These are phyloP conservation scores for Cladosporium phlei DNA, from an alignment of 2,329 filamentous ascomycete genomes.

Conservation along the genomic window DNA sequence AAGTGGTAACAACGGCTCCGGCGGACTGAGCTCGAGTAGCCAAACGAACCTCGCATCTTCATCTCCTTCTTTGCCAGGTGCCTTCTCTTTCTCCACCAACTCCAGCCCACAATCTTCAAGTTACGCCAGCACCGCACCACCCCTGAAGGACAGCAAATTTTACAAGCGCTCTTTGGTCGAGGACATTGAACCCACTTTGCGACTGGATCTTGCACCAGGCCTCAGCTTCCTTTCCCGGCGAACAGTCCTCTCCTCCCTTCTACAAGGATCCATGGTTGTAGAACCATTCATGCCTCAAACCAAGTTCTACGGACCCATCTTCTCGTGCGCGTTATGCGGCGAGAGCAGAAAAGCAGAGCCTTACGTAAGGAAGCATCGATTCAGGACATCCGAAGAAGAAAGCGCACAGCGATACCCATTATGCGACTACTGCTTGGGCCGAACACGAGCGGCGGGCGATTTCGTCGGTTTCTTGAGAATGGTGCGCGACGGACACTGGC, in stretches of 20 bases:
- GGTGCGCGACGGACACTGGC: slow-evolving; percentile 88
- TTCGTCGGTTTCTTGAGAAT: slow-evolving; percentile 88
- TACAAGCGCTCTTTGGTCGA: slow-evolving; percentile 86
- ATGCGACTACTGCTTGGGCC: slow-evolving; percentile 79
- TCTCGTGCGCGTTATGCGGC: slow-evolving; percentile 82
- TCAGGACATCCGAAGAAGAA: slow-evolving; percentile 81
- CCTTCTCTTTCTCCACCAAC: slow-evolving; percentile 35
- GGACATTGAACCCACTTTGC: slow-evolving; percentile 89
- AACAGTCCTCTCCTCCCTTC: slow-evolving; percentile 75
- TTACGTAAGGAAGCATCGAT: slow-evolving; percentile 77
- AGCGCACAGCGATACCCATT: slow-evolving; percentile 84
- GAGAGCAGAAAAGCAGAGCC: slow-evolving; percentile 67
- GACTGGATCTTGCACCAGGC: slow-evolving; percentile 82
- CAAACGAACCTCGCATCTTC: slow-evolving; percentile 45
- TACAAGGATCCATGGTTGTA: slow-evolving; percentile 79
- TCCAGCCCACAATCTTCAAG: slow-evolving; percentile 27
- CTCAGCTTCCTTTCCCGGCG: slow-evolving; percentile 90
- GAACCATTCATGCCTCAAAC: slow-evolving; percentile 64
- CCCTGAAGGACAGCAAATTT: slow-evolving; percentile 85
- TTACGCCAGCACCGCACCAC: slow-evolving; percentile 42
- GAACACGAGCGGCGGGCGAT: slow-evolving; percentile 83
- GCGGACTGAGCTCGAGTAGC: slow-evolving; percentile 40
- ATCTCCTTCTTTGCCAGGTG: slow-evolving; percentile 40
- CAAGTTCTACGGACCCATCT: slow-evolving; percentile 53
- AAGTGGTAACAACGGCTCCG: slow-evolving; percentile 29